These are phyloP conservation scores for Naegleria lovaniensis DNA, from an alignment of 208 protist species.

Conservation along the genomic window DNA sequence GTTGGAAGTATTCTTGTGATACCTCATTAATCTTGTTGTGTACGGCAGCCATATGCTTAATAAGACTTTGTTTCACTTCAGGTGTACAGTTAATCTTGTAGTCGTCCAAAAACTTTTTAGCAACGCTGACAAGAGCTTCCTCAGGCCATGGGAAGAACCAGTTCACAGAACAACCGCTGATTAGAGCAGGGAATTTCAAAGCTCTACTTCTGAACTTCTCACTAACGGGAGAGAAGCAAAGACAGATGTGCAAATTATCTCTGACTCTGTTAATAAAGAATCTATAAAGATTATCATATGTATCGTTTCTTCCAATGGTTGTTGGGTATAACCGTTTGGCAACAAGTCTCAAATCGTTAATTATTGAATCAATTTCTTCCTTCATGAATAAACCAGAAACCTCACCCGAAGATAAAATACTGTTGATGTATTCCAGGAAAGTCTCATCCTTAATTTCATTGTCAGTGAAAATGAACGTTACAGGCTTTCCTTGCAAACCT, in stretches of 20 bases:
- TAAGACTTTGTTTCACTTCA: slow-evolving; percentile 72
- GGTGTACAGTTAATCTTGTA: slow-evolving; percentile 83
- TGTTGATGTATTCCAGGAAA: slow-evolving; percentile 97
- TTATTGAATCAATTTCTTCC: slow-evolving; percentile 90
- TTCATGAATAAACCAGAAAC: slow-evolving; percentile 94
- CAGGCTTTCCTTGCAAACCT: slow-evolving; percentile 65
- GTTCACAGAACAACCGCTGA: slow-evolving; percentile 92
- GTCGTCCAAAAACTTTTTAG: slow-evolving; percentile 68
- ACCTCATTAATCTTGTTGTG: slow-evolving; percentile 77
- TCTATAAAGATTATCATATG: slow-evolving; percentile 86
- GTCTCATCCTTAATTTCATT: slow-evolving; percentile 95
- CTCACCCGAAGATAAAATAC: slow-evolving; percentile 83
- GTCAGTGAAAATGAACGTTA: slow-evolving; percentile 95
- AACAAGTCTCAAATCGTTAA: slow-evolving; percentile 83
- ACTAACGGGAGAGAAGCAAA: slow-evolving; percentile 95
- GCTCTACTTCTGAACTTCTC: slow-evolving; percentile 89
- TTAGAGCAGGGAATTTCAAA: slow-evolving; percentile 92
- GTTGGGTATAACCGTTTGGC: slow-evolving; percentile 87
- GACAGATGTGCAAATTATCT: slow-evolving; percentile 90
- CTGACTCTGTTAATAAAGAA: slow-evolving; percentile 93
- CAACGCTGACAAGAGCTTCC: slow-evolving; percentile 84
- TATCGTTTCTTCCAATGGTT: slow-evolving; percentile 78
- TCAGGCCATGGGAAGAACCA: slow-evolving; percentile 97
- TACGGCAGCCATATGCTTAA: slow-evolving; percentile 80
- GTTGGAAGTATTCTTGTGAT: slow-evolving; percentile 78